A percentile compares a stretch with the other conserved stretches of the same genome.
These are phyloP conservation scores for Hyphopichia khmerensis DNA, from an alignment of 1,139 yeast species.

Conservation along the genomic window DNA sequence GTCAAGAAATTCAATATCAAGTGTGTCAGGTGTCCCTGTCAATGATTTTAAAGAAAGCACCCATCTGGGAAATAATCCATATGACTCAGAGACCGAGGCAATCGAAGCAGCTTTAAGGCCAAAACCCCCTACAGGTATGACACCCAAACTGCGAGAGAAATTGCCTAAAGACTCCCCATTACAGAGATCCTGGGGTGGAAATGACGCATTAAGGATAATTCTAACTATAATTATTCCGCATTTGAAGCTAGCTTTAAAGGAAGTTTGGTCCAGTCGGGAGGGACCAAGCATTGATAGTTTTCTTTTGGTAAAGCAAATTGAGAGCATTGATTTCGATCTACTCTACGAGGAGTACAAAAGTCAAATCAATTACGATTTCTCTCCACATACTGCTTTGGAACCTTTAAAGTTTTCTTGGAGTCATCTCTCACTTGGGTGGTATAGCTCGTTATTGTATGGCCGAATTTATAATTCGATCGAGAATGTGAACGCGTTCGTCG, in stretches of 20 bases:
- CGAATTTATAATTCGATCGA: slow-evolving; percentile 53
- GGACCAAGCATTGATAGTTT: slow-evolving; percentile 27
- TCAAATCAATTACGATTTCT: slow-evolving; percentile 31
- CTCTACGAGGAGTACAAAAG: slow-evolving; percentile 18
- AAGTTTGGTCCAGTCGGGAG: slow-evolving; percentile 30
- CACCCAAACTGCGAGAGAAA: slow-evolving; percentile 59
- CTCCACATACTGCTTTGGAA: slow-evolving; percentile 42
- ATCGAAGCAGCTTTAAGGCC: slow-evolving; percentile 37
- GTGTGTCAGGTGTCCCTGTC: slow-evolving; percentile 6
- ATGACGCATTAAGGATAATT: slow-evolving; percentile 46
- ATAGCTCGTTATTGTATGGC: slow-evolving; percentile 66
- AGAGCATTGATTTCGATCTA: slow-evolving; percentile 25
- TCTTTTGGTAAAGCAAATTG: slow-evolving; percentile 41
- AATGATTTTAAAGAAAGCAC: slow-evolving; percentile 6
- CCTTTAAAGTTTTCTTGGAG: slow-evolving; percentile 63
- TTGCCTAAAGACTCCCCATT: slow-evolving; percentile 50
- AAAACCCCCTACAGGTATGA: slow-evolving; percentile 61
- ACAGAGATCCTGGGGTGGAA: slow-evolving; percentile 61
- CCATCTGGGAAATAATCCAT: neutral
- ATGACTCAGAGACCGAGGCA: slow-evolving; percentile 14
- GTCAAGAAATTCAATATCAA: slow-evolving; percentile 3
- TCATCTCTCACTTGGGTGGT: slow-evolving; percentile 71
- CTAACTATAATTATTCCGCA: slow-evolving; percentile 42
- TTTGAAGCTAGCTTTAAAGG: slow-evolving; percentile 33
- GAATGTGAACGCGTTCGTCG: slow-evolving; percentile 17